Evolutionary conservation across 2,329 filamentous ascomycete species (phyloP), one percentile per base, ranked within the genome.

Genomic region (Chaetomium strumarium): DNA sequence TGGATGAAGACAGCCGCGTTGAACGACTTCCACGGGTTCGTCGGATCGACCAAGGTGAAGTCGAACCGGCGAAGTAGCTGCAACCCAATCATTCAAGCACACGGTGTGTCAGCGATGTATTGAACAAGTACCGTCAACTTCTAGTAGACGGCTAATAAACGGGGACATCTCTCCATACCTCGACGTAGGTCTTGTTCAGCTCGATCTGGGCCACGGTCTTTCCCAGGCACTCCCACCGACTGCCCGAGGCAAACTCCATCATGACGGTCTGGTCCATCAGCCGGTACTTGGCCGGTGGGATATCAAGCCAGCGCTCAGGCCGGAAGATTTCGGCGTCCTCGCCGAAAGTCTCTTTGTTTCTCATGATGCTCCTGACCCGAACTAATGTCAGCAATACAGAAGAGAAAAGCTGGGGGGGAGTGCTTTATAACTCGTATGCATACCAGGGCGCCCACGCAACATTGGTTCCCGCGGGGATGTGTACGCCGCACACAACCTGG

Each of bases 271-370:
- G 46, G 2, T 58, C 47, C 66, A 74, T 75, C 3, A 40, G 43
- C 14, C 64, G 63, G 14, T 62, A 58, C 11, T 66, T 64, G 10
- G 63, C 67, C 51, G 53, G 34, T 13, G 41, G 30, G 16, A 44
- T 34, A 11, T 74, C 66, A 11, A 80, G 58, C 74, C 76, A 80
- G 40, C 77, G 68, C 46, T 76, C 75, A 1, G 77, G 78, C 19
- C 70, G 65, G 36, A 57, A 60, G 10, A 41, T 11, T 4, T 49
- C 34, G 1, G 58, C 58, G 17, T 60, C 56, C 11, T 46, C 51
- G 14, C 58, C 58, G 46, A 58, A 58, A 1, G 50, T 48, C 6
- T 45, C 55, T 51, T 70, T 67, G 43, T 68, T 64, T 31, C 67
- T 66, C 50, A 73, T 69, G 16, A 75, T 61, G 4, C 67, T 69